Conservation (phyloP, 345 rosid species). For the Xanthoceras sorbifolium region DNA sequence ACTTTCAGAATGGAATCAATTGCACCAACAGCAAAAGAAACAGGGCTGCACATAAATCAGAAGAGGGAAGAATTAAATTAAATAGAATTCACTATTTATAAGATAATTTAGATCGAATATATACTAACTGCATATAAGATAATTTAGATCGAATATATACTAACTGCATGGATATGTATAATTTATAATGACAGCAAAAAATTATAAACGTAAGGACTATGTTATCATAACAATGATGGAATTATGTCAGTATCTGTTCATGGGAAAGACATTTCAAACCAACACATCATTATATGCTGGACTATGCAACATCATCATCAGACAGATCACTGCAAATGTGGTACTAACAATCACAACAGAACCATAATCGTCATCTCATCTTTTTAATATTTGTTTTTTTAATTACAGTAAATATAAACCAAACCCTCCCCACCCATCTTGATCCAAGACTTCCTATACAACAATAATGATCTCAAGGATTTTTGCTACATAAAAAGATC, state of each 20-base stretch:
- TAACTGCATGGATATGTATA: not conserved
- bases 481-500: not conserved
- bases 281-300: not conserved
- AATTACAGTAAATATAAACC: too few relatives aligned
- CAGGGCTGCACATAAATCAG: conserved; percentile 48
- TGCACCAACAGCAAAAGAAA: conserved; percentile 33
- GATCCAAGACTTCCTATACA: too few relatives aligned
- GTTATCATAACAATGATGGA: not conserved
- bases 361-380: not conserved
- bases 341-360: not conserved
- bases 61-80: not conserved
- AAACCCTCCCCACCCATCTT: too few relatives aligned
- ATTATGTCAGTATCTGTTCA: not conserved
- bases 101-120: not conserved
- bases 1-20: conserved; percentile 33
- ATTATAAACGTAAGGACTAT: not conserved
- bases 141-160: too few relatives aligned
- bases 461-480: not conserved
- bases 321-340: not conserved
- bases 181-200: not conserved
- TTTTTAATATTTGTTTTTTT: too few relatives aligned
- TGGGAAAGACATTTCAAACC: not conserved
- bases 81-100: not conserved
- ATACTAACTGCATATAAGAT: too few relatives aligned
- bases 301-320: not conserved